Conservation (phyloP, 2,329 filamentous ascomycete genomes). For the Tolypocladium guangdongense region DNA sequence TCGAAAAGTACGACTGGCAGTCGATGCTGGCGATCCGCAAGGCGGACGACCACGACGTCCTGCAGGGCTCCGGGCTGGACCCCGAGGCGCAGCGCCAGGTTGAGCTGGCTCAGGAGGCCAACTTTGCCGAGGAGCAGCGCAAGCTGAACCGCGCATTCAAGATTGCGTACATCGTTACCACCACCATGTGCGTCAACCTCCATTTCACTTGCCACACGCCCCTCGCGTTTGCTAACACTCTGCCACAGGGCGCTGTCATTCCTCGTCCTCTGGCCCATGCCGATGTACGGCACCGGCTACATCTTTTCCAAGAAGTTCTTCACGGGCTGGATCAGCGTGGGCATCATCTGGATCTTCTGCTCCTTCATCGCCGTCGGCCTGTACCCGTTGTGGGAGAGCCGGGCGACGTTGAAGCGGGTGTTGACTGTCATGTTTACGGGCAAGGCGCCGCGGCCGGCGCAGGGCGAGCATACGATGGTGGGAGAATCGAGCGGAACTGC, state of each 20-base stretch:
- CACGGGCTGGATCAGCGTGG: slow-evolving; percentile 61
- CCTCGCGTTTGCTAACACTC: neutral
- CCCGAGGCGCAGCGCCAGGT: slow-evolving; percentile 12
- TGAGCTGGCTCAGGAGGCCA: slow-evolving; percentile 11
- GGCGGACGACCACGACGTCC: slow-evolving; percentile 67
- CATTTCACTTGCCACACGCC: neutral
- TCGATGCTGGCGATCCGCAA: slow-evolving; percentile 72
- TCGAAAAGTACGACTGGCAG: slow-evolving; percentile 74
- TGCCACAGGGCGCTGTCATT: slow-evolving; percentile 47
- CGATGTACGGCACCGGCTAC: slow-evolving; percentile 75
- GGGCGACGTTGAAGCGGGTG: slow-evolving; percentile 38
- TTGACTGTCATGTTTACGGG: slow-evolving; percentile 8
- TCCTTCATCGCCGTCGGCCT: slow-evolving; percentile 63
- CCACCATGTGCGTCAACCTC: slow-evolving; percentile 16
- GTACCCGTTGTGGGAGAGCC: slow-evolving; percentile 72
- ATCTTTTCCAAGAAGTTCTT: slow-evolving; percentile 52
- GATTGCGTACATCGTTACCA: slow-evolving; percentile 27
- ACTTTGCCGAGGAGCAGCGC: slow-evolving; percentile 33
- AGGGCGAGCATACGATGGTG: neutral
- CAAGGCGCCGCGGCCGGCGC: slow-evolving; percentile 1
- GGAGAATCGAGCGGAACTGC: slow-evolving; percentile 1
- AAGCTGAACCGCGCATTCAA: slow-evolving; percentile 43
- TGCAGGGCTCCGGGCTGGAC: slow-evolving; percentile 44
- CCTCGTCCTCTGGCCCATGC: slow-evolving; percentile 83
- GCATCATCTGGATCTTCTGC: slow-evolving; percentile 63